Conservation (phyloP, 495 filamentous ascomycete genomes). For the Schizothecium vesticola region DNA sequence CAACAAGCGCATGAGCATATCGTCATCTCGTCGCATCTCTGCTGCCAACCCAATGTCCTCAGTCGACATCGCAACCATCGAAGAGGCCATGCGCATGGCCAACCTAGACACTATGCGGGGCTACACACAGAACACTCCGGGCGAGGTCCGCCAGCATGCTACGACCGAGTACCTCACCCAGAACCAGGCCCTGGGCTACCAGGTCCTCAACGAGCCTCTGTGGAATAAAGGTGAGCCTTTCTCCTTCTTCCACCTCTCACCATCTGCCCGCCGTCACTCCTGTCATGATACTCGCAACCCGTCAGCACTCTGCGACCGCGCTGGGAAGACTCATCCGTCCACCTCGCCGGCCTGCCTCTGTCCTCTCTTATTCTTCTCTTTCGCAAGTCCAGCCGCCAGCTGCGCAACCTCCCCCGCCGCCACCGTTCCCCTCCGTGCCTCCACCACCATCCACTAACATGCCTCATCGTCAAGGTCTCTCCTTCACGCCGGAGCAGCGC, state of each 20-base stretch:
- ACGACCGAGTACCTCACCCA: conserved; percentile 46
- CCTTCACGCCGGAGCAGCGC: conserved; percentile 52
- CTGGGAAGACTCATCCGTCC: conserved; percentile 2
- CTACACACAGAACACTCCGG: conserved; percentile 47
- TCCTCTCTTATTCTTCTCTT: not conserved
- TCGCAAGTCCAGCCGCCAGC: not conserved
- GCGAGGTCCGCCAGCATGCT: conserved; percentile 45
- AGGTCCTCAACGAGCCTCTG: conserved; percentile 50
- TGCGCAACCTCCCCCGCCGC: not conserved
- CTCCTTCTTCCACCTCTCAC: not conserved
- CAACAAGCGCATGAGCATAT: conserved; percentile 49
- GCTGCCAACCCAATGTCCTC: conserved; percentile 50
- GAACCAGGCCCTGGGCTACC: conserved; percentile 47
- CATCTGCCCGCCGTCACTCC: not conserved
- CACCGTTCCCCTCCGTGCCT: not conserved
- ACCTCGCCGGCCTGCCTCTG: not conserved
- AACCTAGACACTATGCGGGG: conserved; percentile 48
- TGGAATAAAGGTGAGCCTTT: conserved; percentile 50
- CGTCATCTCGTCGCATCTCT: conserved; percentile 42
- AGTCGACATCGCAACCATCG: conserved; percentile 47
- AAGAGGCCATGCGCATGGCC: conserved; percentile 49
- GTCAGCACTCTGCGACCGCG: not conserved
- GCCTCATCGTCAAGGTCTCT: conserved; percentile 39
- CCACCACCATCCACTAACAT: conserved; percentile 14
- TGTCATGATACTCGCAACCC: conserved; percentile 9